Evolutionary conservation across 108 stramenopile species (phyloP).

Genomic region (Nitzschia sp.): DNA sequence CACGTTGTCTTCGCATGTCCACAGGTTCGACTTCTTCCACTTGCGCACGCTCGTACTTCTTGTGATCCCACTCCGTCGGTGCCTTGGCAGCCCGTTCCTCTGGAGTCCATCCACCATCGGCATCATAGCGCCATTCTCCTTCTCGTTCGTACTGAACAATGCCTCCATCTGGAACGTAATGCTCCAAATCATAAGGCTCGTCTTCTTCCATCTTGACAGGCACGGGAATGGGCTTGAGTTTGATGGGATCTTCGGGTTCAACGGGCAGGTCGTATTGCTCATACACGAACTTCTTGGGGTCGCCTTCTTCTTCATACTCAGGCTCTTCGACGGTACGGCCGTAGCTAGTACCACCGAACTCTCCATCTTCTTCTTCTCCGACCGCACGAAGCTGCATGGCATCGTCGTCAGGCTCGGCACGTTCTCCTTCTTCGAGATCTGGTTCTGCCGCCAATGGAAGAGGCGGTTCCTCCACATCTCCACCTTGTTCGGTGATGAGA

Average conservation of each 20-base stretch:
- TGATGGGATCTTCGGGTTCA: constrained; percentile 23
- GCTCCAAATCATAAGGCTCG: constrained; percentile 41
- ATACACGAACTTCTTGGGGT: constrained; percentile 25
- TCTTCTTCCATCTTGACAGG: constrained; percentile 26
- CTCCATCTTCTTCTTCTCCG: constrained; percentile 20
- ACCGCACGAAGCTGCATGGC: constrained; percentile 13
- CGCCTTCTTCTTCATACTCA: constrained; percentile 40
- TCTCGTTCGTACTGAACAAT: constrained; percentile 38
- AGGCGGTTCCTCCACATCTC: constrained; percentile 4
- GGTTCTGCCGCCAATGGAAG: background rate
- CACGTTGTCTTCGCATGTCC: constrained; percentile 29
- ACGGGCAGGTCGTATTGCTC: constrained; percentile 34
- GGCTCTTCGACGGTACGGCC: constrained; percentile 37
- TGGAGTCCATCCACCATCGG: constrained; percentile 28
- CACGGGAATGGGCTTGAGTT: constrained; percentile 31
- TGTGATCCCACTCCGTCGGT: constrained; percentile 26
- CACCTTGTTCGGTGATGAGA: constrained; percentile 2
- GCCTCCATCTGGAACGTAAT: constrained; percentile 42
- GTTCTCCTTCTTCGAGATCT: constrained; percentile 17
- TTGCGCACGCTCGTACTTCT: constrained; percentile 25
- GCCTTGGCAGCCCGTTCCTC: constrained; percentile 28
- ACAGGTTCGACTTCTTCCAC: constrained; percentile 2
- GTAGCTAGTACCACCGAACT: constrained; percentile 29
- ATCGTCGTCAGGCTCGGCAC: constrained; percentile 25
- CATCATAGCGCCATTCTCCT: constrained; percentile 33